A percentile compares a stretch with the other conserved stretches of the same genome.
Evolutionary conservation across 352 stramenopile genomes (phyloP).

Genomic region (Pythium coloratum): DNA sequence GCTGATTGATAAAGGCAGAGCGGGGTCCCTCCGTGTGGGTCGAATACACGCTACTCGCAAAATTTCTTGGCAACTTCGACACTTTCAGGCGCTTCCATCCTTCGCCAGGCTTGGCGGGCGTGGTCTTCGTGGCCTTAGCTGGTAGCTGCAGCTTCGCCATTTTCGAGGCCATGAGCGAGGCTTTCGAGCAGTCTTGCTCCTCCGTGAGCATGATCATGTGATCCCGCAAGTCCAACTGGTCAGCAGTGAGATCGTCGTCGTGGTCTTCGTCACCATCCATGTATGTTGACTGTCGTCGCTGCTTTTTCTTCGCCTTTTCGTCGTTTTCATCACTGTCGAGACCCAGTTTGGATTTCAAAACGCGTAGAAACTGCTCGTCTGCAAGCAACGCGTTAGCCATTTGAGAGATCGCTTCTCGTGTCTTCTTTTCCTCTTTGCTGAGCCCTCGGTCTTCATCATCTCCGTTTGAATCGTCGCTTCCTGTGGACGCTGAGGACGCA

Average conservation of each 20-base stretch:
- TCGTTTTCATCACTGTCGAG: conserved; percentile 27
- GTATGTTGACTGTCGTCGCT: conserved; percentile 15
- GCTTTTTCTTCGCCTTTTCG: conserved; percentile 14
- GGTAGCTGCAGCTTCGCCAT: conserved; percentile 63
- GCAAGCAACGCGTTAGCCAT: conserved; percentile 45
- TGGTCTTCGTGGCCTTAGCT: conserved; percentile 16
- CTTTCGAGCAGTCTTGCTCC: conserved; percentile 50
- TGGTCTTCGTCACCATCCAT: conserved; percentile 21
- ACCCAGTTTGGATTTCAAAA: conserved; percentile 62
- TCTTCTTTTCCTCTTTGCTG: conserved; percentile 28
- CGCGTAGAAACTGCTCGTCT: conserved; percentile 60
- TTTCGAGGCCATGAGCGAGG: conserved; percentile 49
- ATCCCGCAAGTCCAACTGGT: conserved; percentile 46
- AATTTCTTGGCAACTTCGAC: conserved; percentile 51
- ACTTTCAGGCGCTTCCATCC: conserved; percentile 77
- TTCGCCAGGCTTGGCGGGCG: conserved; percentile 39
- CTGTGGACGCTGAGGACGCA: conserved; percentile 13
- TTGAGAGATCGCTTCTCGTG: conserved; percentile 32
- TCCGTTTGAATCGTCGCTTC: conserved; percentile 14
- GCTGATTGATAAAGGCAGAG: conserved; percentile 62
- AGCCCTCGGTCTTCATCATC: conserved; percentile 10
- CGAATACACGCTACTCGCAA: conserved; percentile 59
- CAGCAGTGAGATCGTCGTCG: conserved; percentile 26
- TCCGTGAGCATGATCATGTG: conserved; percentile 45
- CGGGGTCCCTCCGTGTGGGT: conserved; percentile 56